phyloP scores from a whole-genome alignment of 371 early-diverging fungal species.

The Actinomucor elegans region DNA sequence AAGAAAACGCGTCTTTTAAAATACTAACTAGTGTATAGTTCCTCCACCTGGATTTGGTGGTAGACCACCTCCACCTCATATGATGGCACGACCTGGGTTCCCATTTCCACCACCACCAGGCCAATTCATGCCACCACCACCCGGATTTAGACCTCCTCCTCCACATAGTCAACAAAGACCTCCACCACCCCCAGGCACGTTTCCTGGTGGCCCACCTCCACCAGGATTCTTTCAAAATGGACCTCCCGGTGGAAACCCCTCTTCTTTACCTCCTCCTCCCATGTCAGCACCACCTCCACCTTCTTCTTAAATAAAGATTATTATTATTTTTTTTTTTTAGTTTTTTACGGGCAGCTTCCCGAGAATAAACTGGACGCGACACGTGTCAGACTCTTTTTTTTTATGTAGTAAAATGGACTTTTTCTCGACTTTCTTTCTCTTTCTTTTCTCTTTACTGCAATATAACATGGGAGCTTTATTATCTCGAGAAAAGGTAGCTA shows the following conservation, averaged over 20 bases:
- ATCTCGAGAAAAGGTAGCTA: constrained; percentile 20
- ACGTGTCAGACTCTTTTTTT: constrained; percentile 3
- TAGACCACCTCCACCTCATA: constrained; percentile 45
- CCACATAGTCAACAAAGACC: constrained; percentile 14
- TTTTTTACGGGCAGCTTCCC: background rate
- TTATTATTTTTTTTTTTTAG: background rate
- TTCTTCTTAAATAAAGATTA: constrained; percentile 5
- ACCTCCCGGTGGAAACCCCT: constrained; percentile 8
- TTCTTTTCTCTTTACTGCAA: background rate
- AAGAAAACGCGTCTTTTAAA: background rate
- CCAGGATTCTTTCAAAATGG: constrained; percentile 13
- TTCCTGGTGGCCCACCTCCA: constrained; percentile 15
- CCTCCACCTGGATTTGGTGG: constrained; percentile 27
- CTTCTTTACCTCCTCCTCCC: constrained; percentile 1
- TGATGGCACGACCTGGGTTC: constrained; percentile 52
- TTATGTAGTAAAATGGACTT: too few species aligned
- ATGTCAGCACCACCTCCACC: constrained; percentile 12
- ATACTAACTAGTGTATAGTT: constrained; percentile 5
- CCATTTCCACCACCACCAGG: constrained; percentile 55
- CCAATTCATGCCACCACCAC: constrained; percentile 44
- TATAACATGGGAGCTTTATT: constrained; percentile 12
- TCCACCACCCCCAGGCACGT: constrained; percentile 15
- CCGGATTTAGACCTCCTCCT: constrained; percentile 30
- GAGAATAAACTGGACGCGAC: too few species aligned
- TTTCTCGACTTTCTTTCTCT: constrained; percentile 4